A percentile compares a stretch with the other conserved stretches of the same genome.
These are phyloP conservation scores for Brassica incana DNA, from an alignment of 345 rosid genomes.

Conservation along the genomic window DNA sequence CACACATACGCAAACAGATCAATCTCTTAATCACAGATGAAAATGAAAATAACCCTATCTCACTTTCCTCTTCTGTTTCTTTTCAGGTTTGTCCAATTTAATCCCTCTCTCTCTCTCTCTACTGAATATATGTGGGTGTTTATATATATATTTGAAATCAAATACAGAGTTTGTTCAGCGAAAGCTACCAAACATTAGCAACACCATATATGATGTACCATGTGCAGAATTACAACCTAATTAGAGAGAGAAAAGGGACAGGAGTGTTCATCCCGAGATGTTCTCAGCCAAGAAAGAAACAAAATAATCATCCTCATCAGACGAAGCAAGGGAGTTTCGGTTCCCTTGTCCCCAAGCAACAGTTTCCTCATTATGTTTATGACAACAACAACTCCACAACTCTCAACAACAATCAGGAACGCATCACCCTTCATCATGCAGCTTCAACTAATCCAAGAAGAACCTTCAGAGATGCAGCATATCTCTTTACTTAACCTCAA, in stretches of 20 bases:
- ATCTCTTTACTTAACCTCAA: constrained; percentile 35
- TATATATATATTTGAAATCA: not conserved
- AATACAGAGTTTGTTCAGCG: constrained; percentile 53
- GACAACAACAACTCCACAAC: constrained; percentile 18
- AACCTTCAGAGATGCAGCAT: constrained; percentile 44
- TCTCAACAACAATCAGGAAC: constrained; percentile 27
- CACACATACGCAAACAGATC: constrained; percentile 83
- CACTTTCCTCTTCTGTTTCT: constrained; percentile 59
- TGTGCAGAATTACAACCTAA: constrained; percentile 48
- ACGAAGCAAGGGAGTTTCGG: constrained; percentile 57
- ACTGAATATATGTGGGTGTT: not conserved
- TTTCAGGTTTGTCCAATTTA: constrained; percentile 57
- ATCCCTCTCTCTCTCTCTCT: constrained; percentile 2
- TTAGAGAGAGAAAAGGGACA: constrained; percentile 80
- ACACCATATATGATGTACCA: constrained; percentile 46
- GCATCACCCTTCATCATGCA: constrained; percentile 17
- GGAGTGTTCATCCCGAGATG: constrained; percentile 84
- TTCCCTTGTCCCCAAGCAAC: constrained; percentile 50
- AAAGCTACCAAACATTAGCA: constrained; percentile 41
- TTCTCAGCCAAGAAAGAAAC: constrained; percentile 62
- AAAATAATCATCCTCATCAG: constrained; percentile 36
- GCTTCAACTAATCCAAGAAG: constrained; percentile 37
- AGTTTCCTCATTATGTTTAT: constrained; percentile 27
- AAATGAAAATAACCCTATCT: constrained; percentile 54
- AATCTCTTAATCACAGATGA: constrained; percentile 94